A percentile compares a stretch with the other conserved stretches of the same genome.
Evolutionary conservation across 2,329 filamentous ascomycete genomes (phyloP).

Genomic region (Sporothrix protearum): DNA sequence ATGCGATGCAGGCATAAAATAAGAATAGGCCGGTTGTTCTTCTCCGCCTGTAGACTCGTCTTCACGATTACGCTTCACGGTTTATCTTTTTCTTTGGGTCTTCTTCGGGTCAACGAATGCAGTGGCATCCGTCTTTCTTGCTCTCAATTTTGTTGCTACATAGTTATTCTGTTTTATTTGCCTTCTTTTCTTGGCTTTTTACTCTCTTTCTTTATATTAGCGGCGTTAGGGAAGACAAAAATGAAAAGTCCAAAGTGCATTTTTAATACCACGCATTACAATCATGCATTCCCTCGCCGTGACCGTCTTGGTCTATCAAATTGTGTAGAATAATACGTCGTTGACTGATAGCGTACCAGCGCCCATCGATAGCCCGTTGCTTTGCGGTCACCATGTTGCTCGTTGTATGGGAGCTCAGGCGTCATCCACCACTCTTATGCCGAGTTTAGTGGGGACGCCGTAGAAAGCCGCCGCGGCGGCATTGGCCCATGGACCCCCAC

Average conservation of each 20-base stretch:
- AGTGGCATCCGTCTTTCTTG: slow-evolving; percentile 10
- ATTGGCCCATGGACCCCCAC: slow-evolving; percentile 15
- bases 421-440: slow-evolving; percentile 4
- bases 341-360: neutral
- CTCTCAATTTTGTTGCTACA: neutral
- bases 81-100: slow-evolving; percentile 13
- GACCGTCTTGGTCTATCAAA: neutral
- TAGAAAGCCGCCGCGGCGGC: neutral
- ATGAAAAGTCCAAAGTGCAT: slow-evolving; percentile 5
- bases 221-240: slow-evolving; percentile 23
- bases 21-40: neutral
- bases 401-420: neutral
- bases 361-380: neutral
- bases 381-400: neutral
- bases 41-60: slow-evolving; percentile 7
- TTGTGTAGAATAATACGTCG: neutral
- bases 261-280: neutral
- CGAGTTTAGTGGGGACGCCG: slow-evolving; percentile 5
- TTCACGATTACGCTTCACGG: slow-evolving; percentile 9
- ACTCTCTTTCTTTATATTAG: neutral
- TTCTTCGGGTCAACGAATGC: slow-evolving; percentile 2
- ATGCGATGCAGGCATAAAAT: slow-evolving; percentile 50
- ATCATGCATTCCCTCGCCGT: neutral
- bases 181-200: neutral
- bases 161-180: neutral